Conservation (phyloP, 202 grass and related monocot species). For the Musa balbisiana region DNA sequence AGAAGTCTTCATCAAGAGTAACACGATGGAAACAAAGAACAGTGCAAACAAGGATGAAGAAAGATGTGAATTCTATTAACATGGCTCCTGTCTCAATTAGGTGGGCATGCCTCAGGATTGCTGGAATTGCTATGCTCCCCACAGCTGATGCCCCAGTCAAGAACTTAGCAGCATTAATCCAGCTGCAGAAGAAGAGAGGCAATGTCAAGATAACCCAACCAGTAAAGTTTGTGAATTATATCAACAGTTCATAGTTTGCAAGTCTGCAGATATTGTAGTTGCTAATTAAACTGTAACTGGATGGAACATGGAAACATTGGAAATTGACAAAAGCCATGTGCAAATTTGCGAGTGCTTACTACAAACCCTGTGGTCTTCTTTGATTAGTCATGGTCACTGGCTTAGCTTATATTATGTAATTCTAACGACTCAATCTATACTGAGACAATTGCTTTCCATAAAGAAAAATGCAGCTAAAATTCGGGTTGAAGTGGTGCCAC, state of each 20-base stretch:
- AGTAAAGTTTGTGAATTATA: background rate
- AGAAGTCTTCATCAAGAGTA: conserved; percentile 79
- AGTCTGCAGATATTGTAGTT: background rate
- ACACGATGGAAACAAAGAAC: conserved; percentile 81
- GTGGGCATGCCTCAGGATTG: conserved; percentile 75
- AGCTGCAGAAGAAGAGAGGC: conserved; percentile 35
- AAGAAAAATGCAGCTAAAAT: too few species aligned
- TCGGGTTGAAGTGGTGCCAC: too few species aligned
- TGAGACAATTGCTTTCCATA: too few species aligned
- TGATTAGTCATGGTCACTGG: background rate
- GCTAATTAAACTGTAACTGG: too few species aligned
- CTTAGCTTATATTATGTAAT: background rate
- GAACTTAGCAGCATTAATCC: conserved; percentile 89
- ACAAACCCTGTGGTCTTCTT: background rate
- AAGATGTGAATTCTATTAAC: conserved; percentile 94
- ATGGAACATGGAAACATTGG: too few species aligned
- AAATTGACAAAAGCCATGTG: too few species aligned
- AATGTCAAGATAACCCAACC: background rate
- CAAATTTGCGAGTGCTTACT: too few species aligned
- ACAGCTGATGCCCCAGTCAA: conserved; percentile 84
- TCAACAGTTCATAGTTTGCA: background rate
- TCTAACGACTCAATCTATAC: background rate
- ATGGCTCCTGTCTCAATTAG: conserved; percentile 87
- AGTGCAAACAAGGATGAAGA: conserved; percentile 94
- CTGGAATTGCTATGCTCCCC: conserved; percentile 88